phyloP scores from a whole-genome alignment of 768 basidiomycete genomes.

The Lactarius hengduanensis region DNA sequence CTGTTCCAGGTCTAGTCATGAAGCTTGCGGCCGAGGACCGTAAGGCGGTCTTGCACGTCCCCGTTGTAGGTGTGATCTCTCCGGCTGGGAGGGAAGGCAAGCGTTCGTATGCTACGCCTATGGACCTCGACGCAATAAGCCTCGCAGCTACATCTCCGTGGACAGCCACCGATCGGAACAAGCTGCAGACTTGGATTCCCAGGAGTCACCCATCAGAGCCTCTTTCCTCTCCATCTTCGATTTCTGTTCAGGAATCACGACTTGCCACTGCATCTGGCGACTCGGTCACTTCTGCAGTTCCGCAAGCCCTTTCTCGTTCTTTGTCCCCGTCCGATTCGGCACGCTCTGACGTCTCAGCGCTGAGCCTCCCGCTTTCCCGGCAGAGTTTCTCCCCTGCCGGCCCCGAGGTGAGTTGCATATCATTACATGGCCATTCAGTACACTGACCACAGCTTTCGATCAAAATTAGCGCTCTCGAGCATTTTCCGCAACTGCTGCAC shows the following conservation, averaged over 20 bases:
- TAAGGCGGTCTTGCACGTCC: slow-evolving; percentile 21
- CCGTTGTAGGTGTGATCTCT: slow-evolving; percentile 23
- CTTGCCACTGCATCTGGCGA: slow-evolving; percentile 10
- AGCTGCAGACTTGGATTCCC: slow-evolving; percentile 22
- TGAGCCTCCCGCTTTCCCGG: slow-evolving; percentile 12
- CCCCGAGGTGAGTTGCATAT: neutral
- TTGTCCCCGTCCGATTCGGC: slow-evolving; percentile 22
- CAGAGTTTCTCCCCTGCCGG: slow-evolving; percentile 18
- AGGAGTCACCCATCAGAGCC: slow-evolving; percentile 13
- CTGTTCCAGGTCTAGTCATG: slow-evolving; percentile 21
- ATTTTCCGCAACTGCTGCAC: slow-evolving; percentile 1
- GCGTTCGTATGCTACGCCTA: slow-evolving; percentile 4
- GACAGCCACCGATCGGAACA: slow-evolving; percentile 12
- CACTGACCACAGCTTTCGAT: neutral
- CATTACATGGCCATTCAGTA: neutral
- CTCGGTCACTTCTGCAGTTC: neutral
- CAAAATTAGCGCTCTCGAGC: slow-evolving; percentile 5
- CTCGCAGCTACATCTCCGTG: slow-evolving; percentile 17
- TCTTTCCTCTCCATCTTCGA: slow-evolving; percentile 23
- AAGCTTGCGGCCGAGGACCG: slow-evolving; percentile 18
- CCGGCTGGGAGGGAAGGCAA: slow-evolving; percentile 1
- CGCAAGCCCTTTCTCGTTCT: slow-evolving; percentile 23
- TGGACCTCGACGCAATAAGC: slow-evolving; percentile 8
- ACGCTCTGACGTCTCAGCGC: slow-evolving; percentile 15
- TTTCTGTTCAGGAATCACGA: slow-evolving; percentile 14